phyloP scores from a whole-genome alignment of 805 yeast species.

The Middelhovenomyces tepae region DNA sequence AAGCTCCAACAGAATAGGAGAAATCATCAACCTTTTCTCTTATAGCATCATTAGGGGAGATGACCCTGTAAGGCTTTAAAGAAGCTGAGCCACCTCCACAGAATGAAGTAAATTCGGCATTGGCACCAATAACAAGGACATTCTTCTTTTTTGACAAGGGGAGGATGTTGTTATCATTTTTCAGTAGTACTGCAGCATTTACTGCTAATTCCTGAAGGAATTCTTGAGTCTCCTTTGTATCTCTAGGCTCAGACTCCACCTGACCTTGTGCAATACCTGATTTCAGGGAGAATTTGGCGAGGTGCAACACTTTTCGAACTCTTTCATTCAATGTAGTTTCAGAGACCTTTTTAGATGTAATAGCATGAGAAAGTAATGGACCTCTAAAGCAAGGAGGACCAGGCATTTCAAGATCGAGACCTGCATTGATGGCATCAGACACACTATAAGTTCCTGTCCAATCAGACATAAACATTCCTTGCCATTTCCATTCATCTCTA shows the following conservation, averaged over 20 bases:
- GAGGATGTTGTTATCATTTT: slow-evolving; percentile 39
- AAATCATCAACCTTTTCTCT: slow-evolving; percentile 20
- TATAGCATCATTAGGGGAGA: slow-evolving; percentile 43
- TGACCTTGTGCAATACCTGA: slow-evolving; percentile 39
- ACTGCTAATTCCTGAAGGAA: slow-evolving; percentile 37
- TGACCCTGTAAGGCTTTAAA: slow-evolving; percentile 38
- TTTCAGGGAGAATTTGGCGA: slow-evolving; percentile 40
- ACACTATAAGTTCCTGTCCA: slow-evolving; percentile 53
- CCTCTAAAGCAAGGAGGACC: slow-evolving; percentile 46
- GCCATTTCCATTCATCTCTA: slow-evolving; percentile 48
- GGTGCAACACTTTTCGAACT: slow-evolving; percentile 40
- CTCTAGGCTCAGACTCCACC: slow-evolving; percentile 35
- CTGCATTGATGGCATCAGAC: slow-evolving; percentile 41
- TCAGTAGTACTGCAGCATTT: slow-evolving; percentile 48
- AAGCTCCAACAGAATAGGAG: slow-evolving; percentile 31
- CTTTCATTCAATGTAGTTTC: slow-evolving; percentile 37
- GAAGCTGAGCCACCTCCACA: slow-evolving; percentile 62
- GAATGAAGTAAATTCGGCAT: slow-evolving; percentile 40
- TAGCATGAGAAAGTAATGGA: slow-evolving; percentile 34
- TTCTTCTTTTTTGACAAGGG: slow-evolving; percentile 39
- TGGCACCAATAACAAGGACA: slow-evolving; percentile 52
- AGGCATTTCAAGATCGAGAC: slow-evolving; percentile 61
- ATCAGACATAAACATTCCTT: slow-evolving; percentile 53
- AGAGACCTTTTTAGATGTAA: slow-evolving; percentile 35
- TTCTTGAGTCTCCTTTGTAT: slow-evolving; percentile 39